Evolutionary conservation across 768 basidiomycete genomes (phyloP).

Genomic region (Lactarius hengduanensis): DNA sequence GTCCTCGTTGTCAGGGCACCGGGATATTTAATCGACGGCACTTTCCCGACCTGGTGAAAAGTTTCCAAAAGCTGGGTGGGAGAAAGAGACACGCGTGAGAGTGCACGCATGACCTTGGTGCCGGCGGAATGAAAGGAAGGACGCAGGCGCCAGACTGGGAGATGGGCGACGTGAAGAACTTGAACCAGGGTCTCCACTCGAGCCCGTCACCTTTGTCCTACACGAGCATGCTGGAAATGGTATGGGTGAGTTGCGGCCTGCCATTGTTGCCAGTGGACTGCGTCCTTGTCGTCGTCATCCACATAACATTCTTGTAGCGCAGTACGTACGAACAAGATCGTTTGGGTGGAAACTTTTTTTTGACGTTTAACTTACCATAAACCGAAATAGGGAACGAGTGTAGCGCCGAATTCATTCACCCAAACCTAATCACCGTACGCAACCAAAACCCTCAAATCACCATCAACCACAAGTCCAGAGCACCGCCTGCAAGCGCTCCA

Average conservation of each 20-base stretch:
- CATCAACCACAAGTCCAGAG: neutral
- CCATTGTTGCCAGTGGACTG: too few species aligned
- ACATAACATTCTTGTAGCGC: too few species aligned
- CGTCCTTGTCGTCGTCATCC: too few species aligned
- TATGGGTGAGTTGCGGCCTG: too few species aligned
- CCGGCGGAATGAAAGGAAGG: neutral
- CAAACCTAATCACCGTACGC: too few species aligned
- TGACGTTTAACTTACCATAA: neutral
- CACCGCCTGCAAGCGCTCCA: constrained; percentile 17
- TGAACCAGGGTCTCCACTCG: neutral
- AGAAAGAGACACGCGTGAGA: neutral
- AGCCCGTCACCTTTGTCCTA: neutral
- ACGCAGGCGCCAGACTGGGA: neutral
- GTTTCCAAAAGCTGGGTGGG: neutral
- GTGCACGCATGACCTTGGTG: neutral
- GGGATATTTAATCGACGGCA: neutral
- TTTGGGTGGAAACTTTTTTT: too few species aligned
- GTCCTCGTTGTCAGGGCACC: neutral
- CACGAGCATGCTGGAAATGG: too few species aligned
- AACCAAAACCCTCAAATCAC: neutral
- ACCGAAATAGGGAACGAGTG: neutral
- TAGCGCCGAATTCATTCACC: neutral
- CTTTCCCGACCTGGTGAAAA: neutral
- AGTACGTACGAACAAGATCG: too few species aligned
- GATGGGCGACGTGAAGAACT: neutral